Percentiles rank a stretch among this genome's conserved stretches.
Evolutionary conservation across 225 moss, liverwort and hornwort genomes (phyloP).

Genomic region (Sphagnum contortum): DNA sequence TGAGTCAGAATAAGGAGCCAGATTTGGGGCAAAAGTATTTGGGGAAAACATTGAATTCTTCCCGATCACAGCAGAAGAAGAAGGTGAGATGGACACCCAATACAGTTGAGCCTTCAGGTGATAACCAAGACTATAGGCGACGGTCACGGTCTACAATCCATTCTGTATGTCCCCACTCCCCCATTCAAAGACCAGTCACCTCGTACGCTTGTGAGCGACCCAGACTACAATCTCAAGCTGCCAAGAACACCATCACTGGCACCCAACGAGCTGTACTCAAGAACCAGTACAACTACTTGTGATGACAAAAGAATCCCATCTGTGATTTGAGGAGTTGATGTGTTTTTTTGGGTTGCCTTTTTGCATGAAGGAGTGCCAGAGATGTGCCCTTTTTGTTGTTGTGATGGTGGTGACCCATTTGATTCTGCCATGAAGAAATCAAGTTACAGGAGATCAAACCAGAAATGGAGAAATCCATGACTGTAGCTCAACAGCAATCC

Average conservation of each 20-base stretch:
- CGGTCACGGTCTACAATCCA: constrained; percentile 1
- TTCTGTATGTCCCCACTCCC: not conserved
- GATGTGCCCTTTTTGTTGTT: too few relatives aligned
- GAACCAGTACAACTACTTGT: constrained; percentile 13
- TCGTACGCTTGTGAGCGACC: constrained; percentile 5
- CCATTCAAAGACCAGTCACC: constrained; percentile 3
- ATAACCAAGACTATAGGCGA: constrained; percentile 4
- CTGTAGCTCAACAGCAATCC: too few relatives aligned
- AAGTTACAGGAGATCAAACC: too few relatives aligned
- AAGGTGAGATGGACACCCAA: constrained; percentile 9
- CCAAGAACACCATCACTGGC: constrained; percentile 16
- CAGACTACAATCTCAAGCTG: constrained; percentile 18
- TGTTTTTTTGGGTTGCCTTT: too few relatives aligned
- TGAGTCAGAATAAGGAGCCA: too few relatives aligned
- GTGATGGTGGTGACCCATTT: too few relatives aligned
- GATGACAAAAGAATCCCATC: not conserved
- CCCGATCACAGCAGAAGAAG: constrained; percentile 6
- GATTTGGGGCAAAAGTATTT: too few relatives aligned
- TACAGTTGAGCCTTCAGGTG: constrained; percentile 3
- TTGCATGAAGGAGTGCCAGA: too few relatives aligned
- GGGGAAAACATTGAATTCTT: too few relatives aligned
- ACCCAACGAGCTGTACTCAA: constrained; percentile 2
- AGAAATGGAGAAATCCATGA: too few relatives aligned
- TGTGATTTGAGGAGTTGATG: too few relatives aligned
- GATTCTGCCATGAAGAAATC: too few relatives aligned